Evolutionary conservation across 2,329 filamentous ascomycete genomes (phyloP), one percentile per base, ranked within the genome.

Genomic region (Alternaria consortialis): DNA sequence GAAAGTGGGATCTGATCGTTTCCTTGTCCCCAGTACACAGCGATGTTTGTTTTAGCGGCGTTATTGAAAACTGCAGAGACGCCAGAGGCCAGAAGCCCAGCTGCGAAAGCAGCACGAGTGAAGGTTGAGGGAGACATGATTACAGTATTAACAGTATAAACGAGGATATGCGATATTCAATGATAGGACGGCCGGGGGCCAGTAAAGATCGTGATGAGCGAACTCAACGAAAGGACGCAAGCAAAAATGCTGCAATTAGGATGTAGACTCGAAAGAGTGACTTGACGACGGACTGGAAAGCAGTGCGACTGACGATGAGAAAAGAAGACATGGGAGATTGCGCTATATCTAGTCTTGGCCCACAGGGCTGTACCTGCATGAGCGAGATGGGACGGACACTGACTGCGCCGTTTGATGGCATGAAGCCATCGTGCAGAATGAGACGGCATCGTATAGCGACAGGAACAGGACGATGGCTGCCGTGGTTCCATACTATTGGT

Each of bases 21-120:
- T 61, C 85, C 85, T 80, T 87, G 84, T 48, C 86, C 86, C 79
- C 82, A 87, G 75, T 87, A 87, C 44, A 85, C 78, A 25, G 80
- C 84, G 47, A 86, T 77, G 66, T 86, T 86, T 39, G 76, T 79
- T 54, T 79, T 82, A 8, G 79, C 74, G 48, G 73, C 64, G 23
- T 76, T 70, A 73, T 82, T 72, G 63, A 84, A 81, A 39, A 77
- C 77, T 58, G 80, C 78, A 42, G 77, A 77, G 46, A 72, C 70
- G 29, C 78, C 70, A n/a, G 79, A 69, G 44, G 74, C 69, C 50
- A 76, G 63, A 56, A 79, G 60, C 36, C 73, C 71, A 51, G 79
- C 78, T 55, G 78, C 73, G 39, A 75, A 66, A 46, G 79, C 71
- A 65, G 77, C 70, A 25, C 65, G 65, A 53, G 67, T 53, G 58